Evolutionary conservation across 2,329 filamentous ascomycete species (phyloP).

Genomic region (Exophiala sideris): DNA sequence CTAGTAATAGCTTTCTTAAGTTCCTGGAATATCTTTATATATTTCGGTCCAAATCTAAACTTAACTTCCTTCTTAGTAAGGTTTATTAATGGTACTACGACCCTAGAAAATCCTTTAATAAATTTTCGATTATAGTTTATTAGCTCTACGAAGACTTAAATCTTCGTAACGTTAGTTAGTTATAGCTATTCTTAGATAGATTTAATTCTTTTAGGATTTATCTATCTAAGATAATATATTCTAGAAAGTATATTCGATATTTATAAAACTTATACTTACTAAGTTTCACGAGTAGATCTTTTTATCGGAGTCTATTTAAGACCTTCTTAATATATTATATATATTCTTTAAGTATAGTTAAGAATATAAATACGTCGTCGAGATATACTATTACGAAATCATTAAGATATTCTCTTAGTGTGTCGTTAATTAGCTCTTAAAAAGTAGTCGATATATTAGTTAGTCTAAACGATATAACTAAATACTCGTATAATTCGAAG

Average conservation of each 20-base stretch:
- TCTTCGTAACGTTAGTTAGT: constrained; percentile 19
- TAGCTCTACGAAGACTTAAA: neutral
- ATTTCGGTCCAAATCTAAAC: constrained; percentile 14
- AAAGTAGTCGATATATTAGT: neutral
- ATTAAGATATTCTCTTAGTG: constrained; percentile 10
- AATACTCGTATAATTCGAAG: constrained; percentile 11
- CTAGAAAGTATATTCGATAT: constrained; percentile 31
- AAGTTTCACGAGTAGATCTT: constrained; percentile 21
- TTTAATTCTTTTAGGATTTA: constrained; percentile 29
- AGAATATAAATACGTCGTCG: constrained; percentile 30
- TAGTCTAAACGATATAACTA: neutral
- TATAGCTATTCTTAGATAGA: constrained; percentile 15
- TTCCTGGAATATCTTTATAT: neutral
- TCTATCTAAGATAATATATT: constrained; percentile 30
- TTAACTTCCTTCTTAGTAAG: constrained; percentile 14
- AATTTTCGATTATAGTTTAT: constrained; percentile 31
- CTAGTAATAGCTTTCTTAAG: too few species aligned
- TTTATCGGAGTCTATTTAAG: neutral
- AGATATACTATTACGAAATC: constrained; percentile 22
- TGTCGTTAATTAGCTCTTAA: constrained; percentile 13
- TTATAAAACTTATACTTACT: constrained; percentile 34
- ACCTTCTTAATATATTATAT: constrained; percentile 25
- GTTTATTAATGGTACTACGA: constrained; percentile 23
- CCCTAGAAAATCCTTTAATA: constrained; percentile 28
- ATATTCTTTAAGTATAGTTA: too few species aligned